Evolutionary conservation across 2,329 filamentous ascomycete genomes (phyloP), one percentile per base, ranked within the genome.

Genomic region (Alternaria metachromatica): DNA sequence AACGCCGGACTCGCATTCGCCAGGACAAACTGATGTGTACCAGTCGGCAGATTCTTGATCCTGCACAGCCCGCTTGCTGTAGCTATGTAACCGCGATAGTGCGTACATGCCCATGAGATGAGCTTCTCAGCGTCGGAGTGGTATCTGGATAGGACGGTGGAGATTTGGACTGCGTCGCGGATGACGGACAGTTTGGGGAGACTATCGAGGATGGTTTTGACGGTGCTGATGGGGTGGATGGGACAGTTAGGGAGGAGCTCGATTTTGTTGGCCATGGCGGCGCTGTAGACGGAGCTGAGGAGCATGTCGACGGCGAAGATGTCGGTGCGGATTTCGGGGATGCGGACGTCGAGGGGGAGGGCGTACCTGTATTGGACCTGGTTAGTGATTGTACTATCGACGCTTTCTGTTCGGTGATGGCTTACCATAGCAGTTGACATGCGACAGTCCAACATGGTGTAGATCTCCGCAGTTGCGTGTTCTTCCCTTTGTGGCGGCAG

Each of bases 11-110:
- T 67, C 1, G 72, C 72, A 56, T 73, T 78, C 4, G 75, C 72
- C 3, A 80, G 69, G 9, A 80, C 55, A 50, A 79, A 80, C 59
- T 80, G 77, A 56, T 76, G 75, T 2, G 72, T 72, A 11, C 75
- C 73, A 6, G 51, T 45, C 1, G 75, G 70, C 20, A 80, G 54
- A 5, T 69, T 70, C 3, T 76, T 76, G 13, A 80, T 73, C 23
- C 68, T 70, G 48, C 72, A 65, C 2, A 68, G 51, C 1, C 74
- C 73, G 3, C 64, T 68, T 18, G 77, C 74, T 7, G 72, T 72
- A 3, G 72, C 64, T 13, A 80, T 55, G 49, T 71, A 76, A 37
- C 77, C 77, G 21, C 74, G 66, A 62, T 74, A 74, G 41, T 71
- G 72, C 1, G 71, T 69, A 45, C 73, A 74, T 1, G 72, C 72